Evolutionary conservation across 768 basidiomycete species (phyloP), one percentile per base, ranked within the genome.

Genomic region (Suillus fuscotomentosus): DNA sequence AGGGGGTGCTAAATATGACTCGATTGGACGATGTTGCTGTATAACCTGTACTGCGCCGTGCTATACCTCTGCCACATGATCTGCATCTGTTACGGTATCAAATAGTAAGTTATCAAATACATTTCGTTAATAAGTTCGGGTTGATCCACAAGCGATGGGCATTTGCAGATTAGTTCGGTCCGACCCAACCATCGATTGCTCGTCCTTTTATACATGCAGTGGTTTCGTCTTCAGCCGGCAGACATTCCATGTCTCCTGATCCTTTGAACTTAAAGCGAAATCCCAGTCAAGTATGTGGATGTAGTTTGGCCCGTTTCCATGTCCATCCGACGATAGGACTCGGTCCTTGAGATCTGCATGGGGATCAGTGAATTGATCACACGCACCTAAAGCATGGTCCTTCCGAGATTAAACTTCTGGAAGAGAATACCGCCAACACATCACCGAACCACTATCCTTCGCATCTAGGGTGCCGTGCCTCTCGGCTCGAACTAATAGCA

Each of bases 1-100:
- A 87, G 62, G 91, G 90, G 14, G 77, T 89, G 50, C 71, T 93
- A 68, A 80, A 79, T 60, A 65, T 73, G 55, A 65, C 73, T 45
- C 65, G 71, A 15, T 60, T 68, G 14, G 75, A 73, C 41, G 75
- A 72, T 47, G 68, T 70, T 22, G 61, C 55, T 53, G 71, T 67
- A 27, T 74, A 65, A 38, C 17, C 31, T 42, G 39, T 36, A 20
- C 41, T 15, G 15, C 15, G 5, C 17, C 17, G 39, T 9, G 6
- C 17, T 17, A 27, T 42, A 27, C 38, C 22, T 17, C 22, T 39
- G 38, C 15, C 56, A 41, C 24, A 56, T 38, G n/a, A 14, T 22
- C 55, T 36, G n/a, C n/a, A 14, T 38, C 15, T 39, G 39, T 17
- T 41, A 53, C 8, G 27, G 9, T 57, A 57, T 24, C 17, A 6